Evolutionary conservation across 2,329 filamentous ascomycete genomes (phyloP), one percentile per base, ranked within the genome.

Genomic region (Xylariaceae sp.): DNA sequence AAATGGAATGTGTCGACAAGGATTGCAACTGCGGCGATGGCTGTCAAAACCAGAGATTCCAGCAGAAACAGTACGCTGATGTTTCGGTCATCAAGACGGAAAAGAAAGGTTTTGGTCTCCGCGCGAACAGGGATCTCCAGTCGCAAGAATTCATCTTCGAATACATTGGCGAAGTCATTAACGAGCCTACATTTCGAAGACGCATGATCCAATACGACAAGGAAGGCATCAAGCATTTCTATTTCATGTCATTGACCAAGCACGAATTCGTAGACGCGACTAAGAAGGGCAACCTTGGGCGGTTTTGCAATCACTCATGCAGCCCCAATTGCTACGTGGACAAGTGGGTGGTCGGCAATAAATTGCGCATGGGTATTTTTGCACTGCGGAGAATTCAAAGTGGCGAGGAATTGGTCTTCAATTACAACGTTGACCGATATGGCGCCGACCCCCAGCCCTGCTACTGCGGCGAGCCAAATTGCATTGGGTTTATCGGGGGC

Each of bases 251-350:
- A 19, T 81, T 98, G 48, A 95, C 82, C 60, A 95, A 95, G 64
- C 87, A 83, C 57, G 93, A 97, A 64, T 98, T 97, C 60, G 89
- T 98, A 44, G 93, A 98, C 67, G 93, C 93, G 17, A 98, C 93
- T 9, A 95, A 93, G 62, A 95, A 89, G 63, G 93, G 93, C 38
- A 97, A 97, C 54, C 78, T 98, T 4, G 93, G 90, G 38, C 84
- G 93, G 22, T 98, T 98, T 61, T 98, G 93, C 78, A 98, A 98
- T 60, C 93, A 98, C 64, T 97, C 93, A 8, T 98, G 93, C 76
- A 95, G 93, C 63, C 93, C 93, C 15, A 98, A 98, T 62, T 97
- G 90, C 68, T 97, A 95, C 65, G 91, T 98, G 50, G 93, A 98
- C 74, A 98, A 98, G 70, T 98, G 93, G 93, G 90, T 97, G 44